phyloP scores from a whole-genome alignment of 2,329 filamentous ascomycete genomes.

The Scytalidium sp. region DNA sequence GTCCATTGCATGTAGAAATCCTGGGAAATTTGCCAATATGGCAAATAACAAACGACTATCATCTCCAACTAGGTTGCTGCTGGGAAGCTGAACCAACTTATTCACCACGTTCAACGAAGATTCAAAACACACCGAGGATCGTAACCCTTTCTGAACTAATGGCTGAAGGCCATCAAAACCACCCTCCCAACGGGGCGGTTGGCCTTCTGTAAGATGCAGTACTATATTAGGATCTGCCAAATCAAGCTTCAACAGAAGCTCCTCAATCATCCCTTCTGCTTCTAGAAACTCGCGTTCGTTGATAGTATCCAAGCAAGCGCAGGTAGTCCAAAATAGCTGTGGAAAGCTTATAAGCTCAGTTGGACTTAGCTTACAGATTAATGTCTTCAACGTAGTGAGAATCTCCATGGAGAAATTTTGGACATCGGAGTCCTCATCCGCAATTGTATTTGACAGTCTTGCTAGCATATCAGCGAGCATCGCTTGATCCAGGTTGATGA shows the following conservation, averaged over 20 bases:
- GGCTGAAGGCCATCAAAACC: constrained; percentile 82
- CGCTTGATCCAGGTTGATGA: constrained; percentile 82
- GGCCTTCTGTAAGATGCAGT: constrained; percentile 69
- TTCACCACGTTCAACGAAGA: constrained; percentile 76
- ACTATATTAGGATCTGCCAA: constrained; percentile 68
- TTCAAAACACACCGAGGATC: constrained; percentile 80
- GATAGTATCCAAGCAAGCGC: constrained; percentile 93
- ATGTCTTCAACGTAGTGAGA: constrained; percentile 85
- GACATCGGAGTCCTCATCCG: constrained; percentile 90
- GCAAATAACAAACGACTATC: constrained; percentile 80
- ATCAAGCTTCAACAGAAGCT: constrained; percentile 80
- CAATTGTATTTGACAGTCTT: constrained; percentile 91
- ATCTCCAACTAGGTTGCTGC: constrained; percentile 76
- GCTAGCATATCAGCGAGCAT: constrained; percentile 98
- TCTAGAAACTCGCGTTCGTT: constrained; percentile 95
- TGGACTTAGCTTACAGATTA: constrained; percentile 80
- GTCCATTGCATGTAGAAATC: constrained; percentile 79
- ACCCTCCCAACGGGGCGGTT: constrained; percentile 86
- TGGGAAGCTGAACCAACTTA: constrained; percentile 73
- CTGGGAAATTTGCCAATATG: constrained; percentile 86
- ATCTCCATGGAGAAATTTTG: constrained; percentile 99
- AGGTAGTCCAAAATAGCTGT: constrained; percentile 96
- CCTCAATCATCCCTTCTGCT: constrained; percentile 85
- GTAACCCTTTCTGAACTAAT: constrained; percentile 85
- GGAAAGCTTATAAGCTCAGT: constrained; percentile 84